Evolutionary conservation across 208 protist species (phyloP), one percentile per base, ranked within the genome.

Genomic region (Plasmodiophora brassicae): DNA sequence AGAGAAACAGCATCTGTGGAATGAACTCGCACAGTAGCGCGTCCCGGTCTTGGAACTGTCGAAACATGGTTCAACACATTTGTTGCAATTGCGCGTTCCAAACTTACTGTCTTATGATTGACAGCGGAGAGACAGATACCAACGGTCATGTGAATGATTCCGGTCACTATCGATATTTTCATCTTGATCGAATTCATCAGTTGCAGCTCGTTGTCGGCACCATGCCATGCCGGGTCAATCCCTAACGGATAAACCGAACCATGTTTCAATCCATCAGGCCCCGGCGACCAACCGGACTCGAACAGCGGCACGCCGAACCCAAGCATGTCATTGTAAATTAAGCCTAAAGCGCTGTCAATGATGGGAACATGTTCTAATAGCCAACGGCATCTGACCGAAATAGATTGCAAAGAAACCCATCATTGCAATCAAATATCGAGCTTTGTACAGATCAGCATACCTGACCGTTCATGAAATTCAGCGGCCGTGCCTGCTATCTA

Each of bases 171-270:
- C 43, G 97, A 95, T 44, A 97, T 92, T 92, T 99, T 99, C 98
- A 99, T 99, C 92, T 99, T 99, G 88, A 98, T 93, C 25, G 95
- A 97, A 94, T 99, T 99, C 90, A 96, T 96, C 90, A 97, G 97
- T 43, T 95, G 94, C n/a, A 99, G 92, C 89, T 98, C 96, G 91
- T 99, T 98, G 14, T 96, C 93, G 1, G 86, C 41, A 50, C 54
- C 45, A 43, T 88, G 84, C 90, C 90, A 91, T 0, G 72, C 88
- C 53, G 93, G 93, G 88, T 95, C 93, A 10, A 95, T 89, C 57
- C 93, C 93, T 78, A 95, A 92, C 54, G 91, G 90, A 89, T 89
- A 89, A 20, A 85, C 50, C 50, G 25, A 57, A 57, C 25, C 50
- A 25, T 25, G 20, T 28, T 57, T 57, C 20, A 57, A 57, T 57